Base-by-base conservation (phyloP, 768 basidiomycete species). In the Russula emetica region DNA sequence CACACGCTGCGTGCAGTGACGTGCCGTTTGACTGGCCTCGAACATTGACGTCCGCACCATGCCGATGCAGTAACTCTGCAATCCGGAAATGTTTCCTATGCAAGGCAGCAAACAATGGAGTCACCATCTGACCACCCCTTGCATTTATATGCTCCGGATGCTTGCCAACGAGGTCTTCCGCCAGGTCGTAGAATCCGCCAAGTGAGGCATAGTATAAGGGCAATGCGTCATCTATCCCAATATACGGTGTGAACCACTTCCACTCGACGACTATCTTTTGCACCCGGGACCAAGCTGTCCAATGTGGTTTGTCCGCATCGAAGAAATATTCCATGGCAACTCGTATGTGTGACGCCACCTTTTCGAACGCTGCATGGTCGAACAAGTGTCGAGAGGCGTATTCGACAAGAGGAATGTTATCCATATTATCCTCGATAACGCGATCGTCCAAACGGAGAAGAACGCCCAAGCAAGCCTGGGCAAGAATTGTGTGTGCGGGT, bases 301-400 rank as follows among this genome's bases (percentile, higher is more conserved):
- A 60, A 28, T 60, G 38, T 22, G 60, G 52, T 26, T 55, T 54
- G 52, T 54, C 52, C 30, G 8, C 14, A 32, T 50, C 52, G 26
- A 61, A 44, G 2, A 60, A 32, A 34, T 44, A 16, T 30, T 54
- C 42, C n/a, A 61, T 34, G 9, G 42, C 30, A 6, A 24, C 34
- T 20, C 3, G 51, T 44, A 61, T 54, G 11, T 24, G 28, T 16
- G 52, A 26, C 4, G 42, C 54, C 3, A 61, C 52, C 0, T 36
- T 36, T 16, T 54, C 42, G 32, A 61, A 61, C 2, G 8, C 52
- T 3, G 52, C 52, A 61, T 61, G 60, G 30, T 28, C 40, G 2
- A 47, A 44, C 60, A 52, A 61, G 50, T 61, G 42, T 6, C 9
- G 51, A 34, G 32, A 4, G 91, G 76, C 0, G 90, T 90, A 67